A percentile compares a stretch with the other conserved stretches of the same genome.
phyloP scores from a whole-genome alignment of 139 green algal species.

The Auxenochlorella protothecoides region DNA sequence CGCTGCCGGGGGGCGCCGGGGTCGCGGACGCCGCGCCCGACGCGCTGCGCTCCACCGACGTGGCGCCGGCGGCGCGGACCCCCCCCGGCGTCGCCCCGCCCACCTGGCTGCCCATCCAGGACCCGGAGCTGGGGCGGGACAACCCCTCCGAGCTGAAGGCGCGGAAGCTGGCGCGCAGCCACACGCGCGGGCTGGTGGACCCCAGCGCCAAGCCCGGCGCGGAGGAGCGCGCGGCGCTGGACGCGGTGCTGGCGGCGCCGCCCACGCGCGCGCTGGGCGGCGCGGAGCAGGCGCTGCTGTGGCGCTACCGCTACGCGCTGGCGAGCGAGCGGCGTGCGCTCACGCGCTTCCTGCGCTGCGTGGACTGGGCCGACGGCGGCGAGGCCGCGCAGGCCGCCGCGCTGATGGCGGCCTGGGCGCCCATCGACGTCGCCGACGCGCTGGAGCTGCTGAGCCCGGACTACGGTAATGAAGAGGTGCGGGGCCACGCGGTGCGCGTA shows the following conservation, averaged over 20 bases:
- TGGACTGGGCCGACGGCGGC: slow-evolving; percentile 86
- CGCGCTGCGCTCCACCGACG: too few species aligned
- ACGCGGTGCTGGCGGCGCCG: slow-evolving; percentile 30
- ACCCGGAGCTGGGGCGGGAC: slow-evolving; percentile 67
- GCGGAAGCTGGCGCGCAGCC: slow-evolving; percentile 77
- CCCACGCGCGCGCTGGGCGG: slow-evolving; percentile 51
- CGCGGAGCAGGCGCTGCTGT: slow-evolving; percentile 66
- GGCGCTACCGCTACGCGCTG: slow-evolving; percentile 76
- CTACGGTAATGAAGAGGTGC: slow-evolving; percentile 64
- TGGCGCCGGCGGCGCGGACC: slow-evolving; percentile 1
- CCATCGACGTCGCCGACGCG: slow-evolving; percentile 73
- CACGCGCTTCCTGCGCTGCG: slow-evolving; percentile 51
- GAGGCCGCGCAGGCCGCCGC: slow-evolving; percentile 66
- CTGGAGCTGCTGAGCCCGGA: slow-evolving; percentile 88
- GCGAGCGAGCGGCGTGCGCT: slow-evolving; percentile 61
- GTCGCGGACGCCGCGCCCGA: not conserved
- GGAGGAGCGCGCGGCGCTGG: slow-evolving; percentile 48
- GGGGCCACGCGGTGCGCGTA: slow-evolving; percentile 55
- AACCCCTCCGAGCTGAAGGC: slow-evolving; percentile 88
- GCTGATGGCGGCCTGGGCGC: slow-evolving; percentile 77
- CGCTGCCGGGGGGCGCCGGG: not conserved
- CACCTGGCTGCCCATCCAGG: slow-evolving; percentile 33
- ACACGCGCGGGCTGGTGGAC: slow-evolving; percentile 58
- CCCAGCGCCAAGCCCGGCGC: slow-evolving; percentile 73
- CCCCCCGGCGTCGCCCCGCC: not conserved